These are phyloP conservation scores for Citrus sp. DNA, from an alignment of 345 rosid species.

Conservation along the genomic window DNA sequence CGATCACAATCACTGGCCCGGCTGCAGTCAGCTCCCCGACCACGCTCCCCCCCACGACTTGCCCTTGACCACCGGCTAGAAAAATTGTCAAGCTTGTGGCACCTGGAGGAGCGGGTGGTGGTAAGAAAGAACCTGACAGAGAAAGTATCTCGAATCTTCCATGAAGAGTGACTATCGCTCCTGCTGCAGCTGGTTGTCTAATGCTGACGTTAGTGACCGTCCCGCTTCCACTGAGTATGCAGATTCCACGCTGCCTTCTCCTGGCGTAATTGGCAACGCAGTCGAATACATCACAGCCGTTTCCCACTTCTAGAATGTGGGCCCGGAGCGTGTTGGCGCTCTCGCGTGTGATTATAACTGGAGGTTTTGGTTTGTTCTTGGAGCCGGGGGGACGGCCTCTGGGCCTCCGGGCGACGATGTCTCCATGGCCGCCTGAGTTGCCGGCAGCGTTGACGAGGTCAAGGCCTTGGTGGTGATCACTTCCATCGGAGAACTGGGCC, in stretches of 20 bases:
- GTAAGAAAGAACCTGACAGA: constrained; percentile 83
- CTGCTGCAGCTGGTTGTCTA: constrained; percentile 83
- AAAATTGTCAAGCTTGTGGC: constrained; percentile 88
- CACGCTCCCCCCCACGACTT: constrained; percentile 91
- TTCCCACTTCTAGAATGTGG: constrained; percentile 91
- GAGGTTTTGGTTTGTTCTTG: constrained; percentile 87
- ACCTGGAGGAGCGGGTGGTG: constrained; percentile 95
- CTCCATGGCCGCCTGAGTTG: constrained; percentile 34
- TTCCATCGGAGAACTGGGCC: constrained; percentile 31
- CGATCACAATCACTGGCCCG: constrained; percentile 90
- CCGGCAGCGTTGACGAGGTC: constrained; percentile 38
- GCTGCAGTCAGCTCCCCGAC: constrained; percentile 92
- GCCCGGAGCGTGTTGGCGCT: constrained; percentile 96
- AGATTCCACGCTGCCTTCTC: constrained; percentile 86
- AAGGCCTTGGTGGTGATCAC: constrained; percentile 40
- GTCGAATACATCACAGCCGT: constrained; percentile 86
- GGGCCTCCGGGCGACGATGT: constrained; percentile 59
- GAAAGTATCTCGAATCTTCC: constrained; percentile 96
- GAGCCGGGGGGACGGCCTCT: constrained; percentile 95
- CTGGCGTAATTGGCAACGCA: constrained; percentile 87
- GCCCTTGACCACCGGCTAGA: constrained; percentile 88
- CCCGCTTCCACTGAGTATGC: constrained; percentile 82
- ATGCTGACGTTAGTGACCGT: constrained; percentile 88
- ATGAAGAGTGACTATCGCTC: constrained; percentile 70
- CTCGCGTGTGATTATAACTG: constrained; percentile 90